Evolutionary conservation across 2,329 filamentous ascomycete genomes (phyloP), one percentile per base, ranked within the genome.

Genomic region (Aspergillus floridensis): DNA sequence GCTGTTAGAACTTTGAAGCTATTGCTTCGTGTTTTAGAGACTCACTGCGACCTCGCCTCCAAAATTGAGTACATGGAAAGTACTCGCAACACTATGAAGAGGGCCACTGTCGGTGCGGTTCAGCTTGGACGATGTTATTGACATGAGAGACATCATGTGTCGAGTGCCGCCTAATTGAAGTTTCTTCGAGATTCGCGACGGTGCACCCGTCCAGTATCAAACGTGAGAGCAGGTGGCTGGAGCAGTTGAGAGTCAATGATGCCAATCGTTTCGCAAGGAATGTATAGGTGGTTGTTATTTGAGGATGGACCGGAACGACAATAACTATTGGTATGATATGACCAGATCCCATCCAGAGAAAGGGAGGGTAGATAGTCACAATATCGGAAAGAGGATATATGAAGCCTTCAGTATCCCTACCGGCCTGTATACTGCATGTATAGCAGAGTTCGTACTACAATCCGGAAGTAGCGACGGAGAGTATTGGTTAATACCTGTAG

Each of bases 1-100:
- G 12, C 19, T 14, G 31, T 55, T 22, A 48, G 26, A 35, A 16
- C 10, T 26, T 4, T 21, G 47, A 29, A 46, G 24, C 16, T 47
- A 32, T 19, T 38, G 53, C 8, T n/a, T 51, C 46, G 38, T 7
- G 8, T 48, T 29, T 5, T 12, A 26, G 7, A 16, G 14, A 62
- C 70, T 68, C 58, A 76, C 74, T 50, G 70, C 66, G 49, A 52
- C 21, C 56, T 72, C 68, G 22, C 63, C 64, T 56, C 66, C 69
- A 63, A 67, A 62, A 35, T 60, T 49, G 29, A 68, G 26, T 38
- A 31, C 32, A 55, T 63, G 65, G 49, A 66, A 67, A 35, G 52
- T 53, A 44, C 52, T 62, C 29, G 58, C 58, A 51, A 71, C 68
- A 35, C 65, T 66, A 2, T 48, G 65, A 59, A 52, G 62, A 55